These are phyloP conservation scores for Barnettozyma siamensis DNA, from an alignment of 805 yeast genomes.

Conservation along the genomic window DNA sequence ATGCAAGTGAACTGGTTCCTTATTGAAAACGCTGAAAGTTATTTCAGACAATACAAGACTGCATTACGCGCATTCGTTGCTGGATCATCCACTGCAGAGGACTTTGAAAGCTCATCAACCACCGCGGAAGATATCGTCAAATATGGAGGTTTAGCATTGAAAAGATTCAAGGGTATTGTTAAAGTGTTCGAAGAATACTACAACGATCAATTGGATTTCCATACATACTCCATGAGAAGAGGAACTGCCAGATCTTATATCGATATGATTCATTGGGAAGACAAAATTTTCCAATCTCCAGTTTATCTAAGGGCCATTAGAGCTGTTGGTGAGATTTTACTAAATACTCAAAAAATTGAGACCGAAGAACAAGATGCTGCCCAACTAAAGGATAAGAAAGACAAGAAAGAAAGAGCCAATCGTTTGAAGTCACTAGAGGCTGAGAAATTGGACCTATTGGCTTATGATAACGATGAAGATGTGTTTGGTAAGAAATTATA, in stretches of 20 bases:
- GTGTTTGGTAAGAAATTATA: conserved; percentile 47
- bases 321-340: conserved; percentile 57
- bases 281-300: conserved; percentile 61
- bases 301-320: conserved; percentile 62
- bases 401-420: conserved; percentile 52
- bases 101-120: neutral
- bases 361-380: conserved; percentile 13
- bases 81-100: conserved; percentile 28
- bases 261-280: conserved; percentile 79
- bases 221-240: conserved; percentile 81
- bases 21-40: conserved; percentile 79
- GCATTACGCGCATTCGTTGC: conserved; percentile 13
- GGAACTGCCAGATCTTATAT: conserved; percentile 86
- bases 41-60: conserved; percentile 51
- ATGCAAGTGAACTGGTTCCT: conserved; percentile 94
- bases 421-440: conserved; percentile 49
- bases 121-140: conserved; percentile 33
- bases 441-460: conserved; percentile 38
- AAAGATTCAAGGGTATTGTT: conserved; percentile 64
- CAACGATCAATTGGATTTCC: conserved; percentile 92
- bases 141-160: conserved; percentile 68
- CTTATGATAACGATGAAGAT: conserved; percentile 46
- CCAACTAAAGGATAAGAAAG: conserved; percentile 40
- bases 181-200: conserved; percentile 65
- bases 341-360: conserved; percentile 25